phyloP scores from a whole-genome alignment of 495 filamentous ascomycete species.

The Tetracladium marchalianum region DNA sequence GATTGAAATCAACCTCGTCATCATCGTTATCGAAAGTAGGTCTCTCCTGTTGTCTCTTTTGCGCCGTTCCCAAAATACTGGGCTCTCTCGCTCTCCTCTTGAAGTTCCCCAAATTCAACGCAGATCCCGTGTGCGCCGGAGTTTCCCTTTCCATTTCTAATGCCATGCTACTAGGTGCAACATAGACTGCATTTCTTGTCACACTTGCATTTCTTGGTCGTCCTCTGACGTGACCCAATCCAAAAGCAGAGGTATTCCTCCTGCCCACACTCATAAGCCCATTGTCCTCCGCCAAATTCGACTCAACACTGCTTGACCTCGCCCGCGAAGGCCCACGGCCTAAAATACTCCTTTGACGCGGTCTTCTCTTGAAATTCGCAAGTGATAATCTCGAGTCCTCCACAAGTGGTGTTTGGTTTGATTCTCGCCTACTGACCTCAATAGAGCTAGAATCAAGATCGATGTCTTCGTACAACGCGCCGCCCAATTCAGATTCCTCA shows the following conservation, averaged over 20 bases:
- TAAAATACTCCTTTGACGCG: constrained; percentile 17
- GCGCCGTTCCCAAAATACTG: constrained; percentile 57
- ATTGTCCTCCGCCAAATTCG: constrained; percentile 11
- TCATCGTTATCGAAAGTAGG: constrained; percentile 35
- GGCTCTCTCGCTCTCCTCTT: constrained; percentile 54
- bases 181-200: not conserved
- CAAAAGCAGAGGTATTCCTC: constrained; percentile 6
- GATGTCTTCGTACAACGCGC: not conserved
- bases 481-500: not conserved
- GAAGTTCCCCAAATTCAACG: constrained; percentile 40
- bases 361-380: constrained; percentile 15
- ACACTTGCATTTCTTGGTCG: constrained; percentile 8
- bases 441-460: constrained; percentile 16
- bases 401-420: constrained; percentile 6
- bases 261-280: constrained; percentile 11
- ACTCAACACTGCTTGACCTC: constrained; percentile 19
- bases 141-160: constrained; percentile 11
- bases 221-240: not conserved
- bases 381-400: constrained; percentile 11
- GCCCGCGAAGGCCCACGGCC: constrained; percentile 7
- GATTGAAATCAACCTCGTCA: constrained; percentile 48
- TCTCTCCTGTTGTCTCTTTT: constrained; percentile 35
- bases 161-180: constrained; percentile 10
- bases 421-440: constrained; percentile 16
- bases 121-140: constrained; percentile 10